These are phyloP conservation scores for Petunia axillaris DNA, from an alignment of 257 asterid genomes.

Conservation along the genomic window DNA sequence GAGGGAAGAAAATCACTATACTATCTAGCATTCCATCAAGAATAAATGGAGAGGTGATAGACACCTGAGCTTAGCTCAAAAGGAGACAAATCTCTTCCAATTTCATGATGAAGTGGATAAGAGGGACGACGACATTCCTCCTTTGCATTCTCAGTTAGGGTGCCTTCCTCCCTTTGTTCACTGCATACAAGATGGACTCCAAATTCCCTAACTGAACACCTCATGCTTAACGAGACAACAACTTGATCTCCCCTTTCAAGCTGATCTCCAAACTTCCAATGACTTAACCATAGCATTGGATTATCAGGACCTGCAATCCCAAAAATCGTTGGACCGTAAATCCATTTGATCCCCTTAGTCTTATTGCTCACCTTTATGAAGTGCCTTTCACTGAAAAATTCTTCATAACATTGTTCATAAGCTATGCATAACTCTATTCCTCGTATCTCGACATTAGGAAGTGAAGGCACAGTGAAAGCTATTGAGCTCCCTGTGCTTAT, in stretches of 20 bases:
- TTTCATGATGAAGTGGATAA: conserved; percentile 9
- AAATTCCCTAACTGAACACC: conserved; percentile 14
- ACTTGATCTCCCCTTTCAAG: conserved; percentile 27
- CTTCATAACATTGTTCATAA: neutral
- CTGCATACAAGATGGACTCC: conserved; percentile 12
- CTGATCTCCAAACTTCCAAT: conserved; percentile 20
- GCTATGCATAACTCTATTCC: conserved; percentile 21
- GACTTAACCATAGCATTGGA: conserved; percentile 28
- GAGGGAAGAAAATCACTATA: too few species aligned
- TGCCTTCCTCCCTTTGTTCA: conserved; percentile 4
- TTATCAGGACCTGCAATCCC: neutral
- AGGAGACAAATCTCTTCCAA: conserved; percentile 25
- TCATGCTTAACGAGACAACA: conserved; percentile 16
- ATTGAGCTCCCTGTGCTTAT: neutral
- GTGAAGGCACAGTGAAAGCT: conserved; percentile 19
- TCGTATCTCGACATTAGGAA: conserved; percentile 1
- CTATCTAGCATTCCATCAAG: neutral
- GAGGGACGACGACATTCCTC: neutral
- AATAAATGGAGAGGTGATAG: conserved; percentile 26
- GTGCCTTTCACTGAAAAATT: conserved; percentile 4
- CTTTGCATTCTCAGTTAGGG: neutral
- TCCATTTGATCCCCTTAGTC: conserved; percentile 27
- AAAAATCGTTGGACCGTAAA: conserved; percentile 12
- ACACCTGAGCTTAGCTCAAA: conserved; percentile 24
- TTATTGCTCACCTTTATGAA: conserved; percentile 25